These are phyloP conservation scores for Monilinia aucupariae DNA, from an alignment of 2,329 filamentous ascomycete species.

Conservation along the genomic window DNA sequence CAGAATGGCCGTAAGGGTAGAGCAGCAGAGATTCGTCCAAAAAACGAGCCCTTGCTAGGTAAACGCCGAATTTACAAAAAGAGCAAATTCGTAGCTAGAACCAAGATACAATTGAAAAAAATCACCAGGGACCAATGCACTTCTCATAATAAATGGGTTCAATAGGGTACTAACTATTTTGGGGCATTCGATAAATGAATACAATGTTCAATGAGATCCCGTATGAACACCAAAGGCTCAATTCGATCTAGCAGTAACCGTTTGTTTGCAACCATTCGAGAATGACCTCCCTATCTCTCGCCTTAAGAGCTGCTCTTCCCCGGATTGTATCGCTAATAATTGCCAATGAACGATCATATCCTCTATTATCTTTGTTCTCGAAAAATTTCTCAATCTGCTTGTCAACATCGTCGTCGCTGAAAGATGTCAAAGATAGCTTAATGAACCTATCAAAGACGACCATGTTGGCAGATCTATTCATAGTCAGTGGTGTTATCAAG, in stretches of 20 bases:
- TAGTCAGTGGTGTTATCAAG: not conserved
- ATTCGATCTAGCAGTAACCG: slow-evolving; percentile 42
- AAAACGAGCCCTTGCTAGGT: not conserved
- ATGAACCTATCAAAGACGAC: slow-evolving; percentile 88
- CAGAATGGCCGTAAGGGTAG: not conserved
- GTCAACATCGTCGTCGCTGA: slow-evolving; percentile 63
- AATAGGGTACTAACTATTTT: not conserved
- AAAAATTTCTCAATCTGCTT: slow-evolving; percentile 83
- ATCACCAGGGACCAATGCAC: not conserved
- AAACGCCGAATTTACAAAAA: not conserved
- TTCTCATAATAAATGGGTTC: not conserved
- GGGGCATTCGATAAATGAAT: not conserved
- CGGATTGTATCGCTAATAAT: slow-evolving; percentile 82
- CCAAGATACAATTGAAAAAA: not conserved
- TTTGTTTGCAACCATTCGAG: slow-evolving; percentile 71
- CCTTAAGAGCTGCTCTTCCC: slow-evolving; percentile 75
- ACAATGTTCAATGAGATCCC: not conserved
- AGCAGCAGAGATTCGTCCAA: not conserved
- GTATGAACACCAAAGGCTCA: not conserved
- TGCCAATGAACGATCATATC: slow-evolving; percentile 79
- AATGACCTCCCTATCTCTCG: slow-evolving; percentile 66
- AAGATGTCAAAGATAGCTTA: slow-evolving; percentile 70
- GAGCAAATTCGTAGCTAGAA: not conserved
- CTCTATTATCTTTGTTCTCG: slow-evolving; percentile 74
- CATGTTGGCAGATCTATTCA: slow-evolving; percentile 58